Evolutionary conservation across 192 early-diverging fungal genomes (phyloP).

Genomic region (Entophlyctis luteolus): DNA sequence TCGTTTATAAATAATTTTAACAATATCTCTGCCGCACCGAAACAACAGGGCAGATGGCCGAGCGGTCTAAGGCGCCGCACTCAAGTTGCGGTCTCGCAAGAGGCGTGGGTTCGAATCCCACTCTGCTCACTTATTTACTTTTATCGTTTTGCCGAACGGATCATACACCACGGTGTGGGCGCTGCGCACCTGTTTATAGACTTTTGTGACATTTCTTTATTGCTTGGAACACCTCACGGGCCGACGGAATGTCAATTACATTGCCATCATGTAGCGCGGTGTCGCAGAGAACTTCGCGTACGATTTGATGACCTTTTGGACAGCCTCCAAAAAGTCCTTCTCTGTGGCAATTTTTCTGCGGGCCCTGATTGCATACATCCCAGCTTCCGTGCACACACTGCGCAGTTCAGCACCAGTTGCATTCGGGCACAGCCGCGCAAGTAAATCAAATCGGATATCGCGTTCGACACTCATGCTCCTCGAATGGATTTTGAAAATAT

Average conservation of each 20-base stretch:
- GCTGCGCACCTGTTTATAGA: too few relatives aligned
- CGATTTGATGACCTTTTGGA: slow-evolving; percentile 99
- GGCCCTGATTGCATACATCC: slow-evolving; percentile 99
- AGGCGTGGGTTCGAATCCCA: slow-evolving; percentile 6
- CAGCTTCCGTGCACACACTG: slow-evolving; percentile 98
- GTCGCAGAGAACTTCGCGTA: slow-evolving; percentile 95
- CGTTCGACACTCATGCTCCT: slow-evolving; percentile 98
- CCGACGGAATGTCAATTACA: not conserved
- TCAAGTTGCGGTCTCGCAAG: not conserved
- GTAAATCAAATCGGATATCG: slow-evolving; percentile 97
- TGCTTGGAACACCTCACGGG: not conserved
- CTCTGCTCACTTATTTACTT: slow-evolving; percentile 6
- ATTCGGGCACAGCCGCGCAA: slow-evolving; percentile 97
- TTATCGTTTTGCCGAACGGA: too few relatives aligned
- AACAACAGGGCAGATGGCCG: slow-evolving; percentile 9
- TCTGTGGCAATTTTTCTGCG: slow-evolving; percentile 98
- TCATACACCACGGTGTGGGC: too few relatives aligned
- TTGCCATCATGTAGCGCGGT: slow-evolving; percentile 72
- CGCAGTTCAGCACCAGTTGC: slow-evolving; percentile 97
- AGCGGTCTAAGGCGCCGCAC: not conserved
- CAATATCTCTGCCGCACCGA: too few relatives aligned
- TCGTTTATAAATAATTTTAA: too few relatives aligned
- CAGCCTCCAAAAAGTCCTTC: slow-evolving; percentile 99
- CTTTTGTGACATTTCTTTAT: not conserved
- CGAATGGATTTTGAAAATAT: slow-evolving; percentile 98